Evolutionary conservation across 495 filamentous ascomycete species (phyloP).

Genomic region (Tuber magnatum): DNA sequence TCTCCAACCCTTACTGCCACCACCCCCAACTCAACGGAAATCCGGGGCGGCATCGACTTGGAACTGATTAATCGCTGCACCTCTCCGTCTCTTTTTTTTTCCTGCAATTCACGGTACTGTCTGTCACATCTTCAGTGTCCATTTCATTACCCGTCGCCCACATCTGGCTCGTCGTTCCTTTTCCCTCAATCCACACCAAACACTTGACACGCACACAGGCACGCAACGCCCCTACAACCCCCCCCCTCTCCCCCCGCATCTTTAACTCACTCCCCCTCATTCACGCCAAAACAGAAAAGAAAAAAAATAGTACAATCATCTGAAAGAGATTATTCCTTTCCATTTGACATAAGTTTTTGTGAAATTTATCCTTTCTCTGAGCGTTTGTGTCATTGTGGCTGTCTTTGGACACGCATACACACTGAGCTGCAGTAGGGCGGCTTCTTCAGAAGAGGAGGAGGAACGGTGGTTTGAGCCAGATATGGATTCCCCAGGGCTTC

Average conservation of each 20-base stretch:
- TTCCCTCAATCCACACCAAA: neutral
- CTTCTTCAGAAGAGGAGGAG: constrained; percentile 13
- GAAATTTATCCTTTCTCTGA: constrained; percentile 11
- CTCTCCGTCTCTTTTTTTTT: neutral
- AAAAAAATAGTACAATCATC: neutral
- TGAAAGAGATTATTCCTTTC: neutral
- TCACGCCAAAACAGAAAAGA: neutral
- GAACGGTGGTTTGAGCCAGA: constrained; percentile 23
- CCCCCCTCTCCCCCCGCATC: too few species aligned
- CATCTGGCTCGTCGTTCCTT: neutral
- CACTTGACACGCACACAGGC: neutral
- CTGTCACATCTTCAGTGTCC: neutral
- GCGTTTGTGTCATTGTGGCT: constrained; percentile 18
- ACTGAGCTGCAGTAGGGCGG: constrained; percentile 40
- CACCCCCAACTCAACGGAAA: constrained; percentile 18
- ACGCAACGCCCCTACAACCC: neutral
- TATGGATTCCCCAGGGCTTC: constrained; percentile 58
- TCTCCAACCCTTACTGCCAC: constrained; percentile 28
- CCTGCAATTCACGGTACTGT: neutral
- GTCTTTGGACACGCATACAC: constrained; percentile 14
- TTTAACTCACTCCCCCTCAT: neutral
- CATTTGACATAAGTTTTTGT: neutral
- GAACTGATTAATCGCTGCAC: neutral
- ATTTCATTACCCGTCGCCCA: neutral
- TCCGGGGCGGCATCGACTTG: constrained; percentile 17